Percentiles rank a stretch among this genome's conserved stretches.
Evolutionary conservation across 2,329 filamentous ascomycete genomes (phyloP).

Genomic region (Xylaria sp.): DNA sequence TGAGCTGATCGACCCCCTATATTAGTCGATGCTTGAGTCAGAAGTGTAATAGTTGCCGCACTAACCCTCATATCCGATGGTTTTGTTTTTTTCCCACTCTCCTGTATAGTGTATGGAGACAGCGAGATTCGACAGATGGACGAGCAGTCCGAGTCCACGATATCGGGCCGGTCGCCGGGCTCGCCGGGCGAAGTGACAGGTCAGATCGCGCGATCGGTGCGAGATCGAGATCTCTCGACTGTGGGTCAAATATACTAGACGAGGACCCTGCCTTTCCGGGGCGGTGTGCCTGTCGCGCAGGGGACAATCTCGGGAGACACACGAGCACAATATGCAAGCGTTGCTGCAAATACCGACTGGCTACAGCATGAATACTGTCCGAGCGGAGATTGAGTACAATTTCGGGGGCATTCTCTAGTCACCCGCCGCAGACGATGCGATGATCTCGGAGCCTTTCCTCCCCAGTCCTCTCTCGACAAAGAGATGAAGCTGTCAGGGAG

Average conservation of each 20-base stretch:
- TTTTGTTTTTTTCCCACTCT: neutral
- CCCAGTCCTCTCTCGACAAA: neutral
- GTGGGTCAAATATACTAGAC: constrained; percentile 4
- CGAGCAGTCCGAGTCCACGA: constrained; percentile 1
- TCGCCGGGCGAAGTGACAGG: neutral
- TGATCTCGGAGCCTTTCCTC: neutral
- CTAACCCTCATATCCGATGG: neutral
- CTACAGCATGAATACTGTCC: neutral
- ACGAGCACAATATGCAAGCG: neutral
- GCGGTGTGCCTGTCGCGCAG: constrained; percentile 6
- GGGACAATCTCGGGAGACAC: neutral
- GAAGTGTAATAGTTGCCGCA: neutral
- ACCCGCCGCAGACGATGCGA: neutral
- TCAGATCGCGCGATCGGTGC: constrained; percentile 6
- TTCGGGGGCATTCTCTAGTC: neutral
- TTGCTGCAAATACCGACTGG: neutral
- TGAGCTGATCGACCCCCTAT: neutral
- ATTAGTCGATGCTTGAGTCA: neutral
- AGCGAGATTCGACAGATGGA: neutral
- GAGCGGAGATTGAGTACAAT: neutral
- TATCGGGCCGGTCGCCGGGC: neutral
- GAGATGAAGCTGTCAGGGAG: neutral
- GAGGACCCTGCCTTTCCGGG: constrained; percentile 9
- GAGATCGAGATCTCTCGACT: constrained; percentile 5
- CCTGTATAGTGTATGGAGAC: neutral